These are phyloP conservation scores for Ceratocystis smalleyi DNA, from an alignment of 2,329 filamentous ascomycete species.

Conservation along the genomic window DNA sequence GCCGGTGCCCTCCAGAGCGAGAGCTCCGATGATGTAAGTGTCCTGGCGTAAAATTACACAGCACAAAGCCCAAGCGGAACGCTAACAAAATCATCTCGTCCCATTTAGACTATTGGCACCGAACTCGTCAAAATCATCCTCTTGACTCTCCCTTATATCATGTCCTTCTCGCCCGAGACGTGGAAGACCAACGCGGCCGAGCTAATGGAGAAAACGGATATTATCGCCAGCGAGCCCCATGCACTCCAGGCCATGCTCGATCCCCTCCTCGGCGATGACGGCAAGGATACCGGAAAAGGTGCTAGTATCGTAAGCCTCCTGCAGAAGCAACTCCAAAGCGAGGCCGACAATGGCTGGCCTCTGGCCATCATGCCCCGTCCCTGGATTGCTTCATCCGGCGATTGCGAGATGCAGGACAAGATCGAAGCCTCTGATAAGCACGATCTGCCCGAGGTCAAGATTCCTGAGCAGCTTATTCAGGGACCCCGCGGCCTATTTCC, in stretches of 20 bases:
- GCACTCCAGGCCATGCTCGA: constrained; percentile 74
- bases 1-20: constrained; percentile 89
- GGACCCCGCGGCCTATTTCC: constrained; percentile 71
- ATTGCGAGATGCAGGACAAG: constrained; percentile 44
- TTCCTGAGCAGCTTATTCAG: constrained; percentile 60
- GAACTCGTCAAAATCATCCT: constrained; percentile 96
- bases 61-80: too few relatives aligned
- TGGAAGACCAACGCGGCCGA: constrained; percentile 60
- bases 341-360: constrained; percentile 60
- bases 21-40: constrained; percentile 75
- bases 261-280: constrained; percentile 48
- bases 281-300: constrained; percentile 46
- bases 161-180: constrained; percentile 55
- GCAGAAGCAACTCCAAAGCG: constrained; percentile 69
- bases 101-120: constrained; percentile 46
- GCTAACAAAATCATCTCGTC: constrained; percentile 10
- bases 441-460: constrained; percentile 54
- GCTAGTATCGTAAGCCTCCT: constrained; percentile 62
- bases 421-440: constrained; percentile 53
- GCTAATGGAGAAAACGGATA: constrained; percentile 83
- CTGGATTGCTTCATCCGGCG: constrained; percentile 47
- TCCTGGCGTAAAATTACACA: not conserved
- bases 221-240: constrained; percentile 81
- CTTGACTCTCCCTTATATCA: constrained; percentile 79
- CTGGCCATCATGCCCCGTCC: constrained; percentile 53